Percentiles rank a stretch among this genome's conserved stretches.
Conservation (phyloP, 2,329 filamentous ascomycete species). For the Fusarium incarnatum region DNA sequence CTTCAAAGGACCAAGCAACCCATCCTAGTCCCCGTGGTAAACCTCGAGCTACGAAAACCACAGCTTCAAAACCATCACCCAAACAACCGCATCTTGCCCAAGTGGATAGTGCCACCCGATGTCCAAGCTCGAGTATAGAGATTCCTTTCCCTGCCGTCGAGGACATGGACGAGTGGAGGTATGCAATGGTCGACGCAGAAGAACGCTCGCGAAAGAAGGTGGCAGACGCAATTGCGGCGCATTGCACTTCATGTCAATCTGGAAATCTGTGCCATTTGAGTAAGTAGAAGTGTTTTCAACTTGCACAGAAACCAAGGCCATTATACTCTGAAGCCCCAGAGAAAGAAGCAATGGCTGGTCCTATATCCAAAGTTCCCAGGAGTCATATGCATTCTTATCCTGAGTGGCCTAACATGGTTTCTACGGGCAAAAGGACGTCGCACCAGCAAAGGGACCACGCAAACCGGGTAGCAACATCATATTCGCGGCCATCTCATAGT, state of each 20-base stretch:
- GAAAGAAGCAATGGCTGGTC: constrained; percentile 9
- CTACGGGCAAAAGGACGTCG: constrained; percentile 4
- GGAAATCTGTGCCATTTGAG: constrained; percentile 40
- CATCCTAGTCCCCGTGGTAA: constrained; percentile 17
- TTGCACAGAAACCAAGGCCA: constrained; percentile 31
- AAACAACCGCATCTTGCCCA: constrained; percentile 36
- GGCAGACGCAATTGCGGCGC: background rate
- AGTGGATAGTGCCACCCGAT: constrained; percentile 48
- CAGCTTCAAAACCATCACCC: background rate
- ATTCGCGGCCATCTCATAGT: background rate
- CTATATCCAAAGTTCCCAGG: constrained; percentile 26
- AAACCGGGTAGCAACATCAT: background rate
- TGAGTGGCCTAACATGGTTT: constrained; percentile 19
- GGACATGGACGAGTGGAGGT: constrained; percentile 51
- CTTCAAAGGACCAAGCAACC: constrained; percentile 60
- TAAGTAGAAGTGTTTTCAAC: constrained; percentile 35
- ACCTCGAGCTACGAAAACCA: constrained; percentile 13
- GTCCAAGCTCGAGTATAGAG: constrained; percentile 46
- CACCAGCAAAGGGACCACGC: background rate
- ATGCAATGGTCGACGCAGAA: constrained; percentile 50
- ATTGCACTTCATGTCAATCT: constrained; percentile 50
- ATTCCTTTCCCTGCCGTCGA: constrained; percentile 49
- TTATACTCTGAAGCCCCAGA: background rate
- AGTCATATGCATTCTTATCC: constrained; percentile 22
- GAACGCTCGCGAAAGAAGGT: constrained; percentile 39